Evolutionary conservation across 768 basidiomycete genomes (phyloP).

Genomic region (Leccinum disarticulatum): DNA sequence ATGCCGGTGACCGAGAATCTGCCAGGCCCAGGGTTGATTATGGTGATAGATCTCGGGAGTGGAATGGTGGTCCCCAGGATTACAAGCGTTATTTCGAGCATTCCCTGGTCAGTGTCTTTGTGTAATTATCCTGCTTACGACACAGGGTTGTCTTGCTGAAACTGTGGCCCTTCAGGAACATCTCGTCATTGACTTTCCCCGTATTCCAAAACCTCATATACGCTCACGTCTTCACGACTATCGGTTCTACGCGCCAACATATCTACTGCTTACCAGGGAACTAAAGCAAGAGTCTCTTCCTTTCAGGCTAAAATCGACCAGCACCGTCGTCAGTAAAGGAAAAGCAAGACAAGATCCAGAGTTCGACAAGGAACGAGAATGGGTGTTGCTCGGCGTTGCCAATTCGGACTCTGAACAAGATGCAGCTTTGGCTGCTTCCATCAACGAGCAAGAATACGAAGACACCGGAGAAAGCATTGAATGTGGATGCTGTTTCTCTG

Average conservation of each 20-base stretch:
- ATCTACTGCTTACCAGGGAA: constrained; percentile 48
- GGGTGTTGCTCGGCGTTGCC: constrained; percentile 42
- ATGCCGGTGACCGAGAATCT: constrained; percentile 22
- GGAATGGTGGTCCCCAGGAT: constrained; percentile 47
- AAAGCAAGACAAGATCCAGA: constrained; percentile 43
- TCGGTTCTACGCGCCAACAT: constrained; percentile 65
- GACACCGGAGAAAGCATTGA: constrained; percentile 67
- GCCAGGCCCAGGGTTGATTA: constrained; percentile 56
- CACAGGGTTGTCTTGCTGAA: neutral
- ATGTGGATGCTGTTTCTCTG: constrained; percentile 85
- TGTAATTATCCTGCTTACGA: neutral
- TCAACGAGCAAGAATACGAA: constrained; percentile 42
- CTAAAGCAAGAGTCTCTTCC: constrained; percentile 32
- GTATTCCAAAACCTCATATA: constrained; percentile 55
- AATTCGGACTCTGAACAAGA: constrained; percentile 29
- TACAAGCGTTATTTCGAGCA: constrained; percentile 51
- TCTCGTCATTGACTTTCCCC: constrained; percentile 57
- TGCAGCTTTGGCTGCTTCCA: constrained; percentile 32
- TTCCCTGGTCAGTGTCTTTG: constrained; percentile 43
- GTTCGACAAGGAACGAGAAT: constrained; percentile 44
- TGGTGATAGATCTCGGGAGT: constrained; percentile 43
- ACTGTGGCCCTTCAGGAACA: constrained; percentile 38
- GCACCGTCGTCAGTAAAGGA: constrained; percentile 41
- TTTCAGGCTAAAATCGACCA: constrained; percentile 37
- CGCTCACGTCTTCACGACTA: constrained; percentile 40